Evolutionary conservation across 371 early-diverging fungal species (phyloP).

Genomic region (Mortierella sp.): DNA sequence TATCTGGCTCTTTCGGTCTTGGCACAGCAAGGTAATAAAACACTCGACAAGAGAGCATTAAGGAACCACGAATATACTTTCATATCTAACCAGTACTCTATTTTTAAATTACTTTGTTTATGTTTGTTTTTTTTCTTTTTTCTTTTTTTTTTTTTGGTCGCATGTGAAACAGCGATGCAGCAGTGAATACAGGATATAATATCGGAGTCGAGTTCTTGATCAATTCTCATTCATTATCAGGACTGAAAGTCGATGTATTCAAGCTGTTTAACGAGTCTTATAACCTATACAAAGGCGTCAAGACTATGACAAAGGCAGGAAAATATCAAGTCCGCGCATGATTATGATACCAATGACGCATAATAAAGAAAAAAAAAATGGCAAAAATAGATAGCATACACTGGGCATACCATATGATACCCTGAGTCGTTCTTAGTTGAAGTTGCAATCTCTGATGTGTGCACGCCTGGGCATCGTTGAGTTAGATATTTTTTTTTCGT

Average conservation of each 20-base stretch:
- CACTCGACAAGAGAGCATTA: too few species aligned
- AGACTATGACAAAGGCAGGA: slow-evolving; percentile 81
- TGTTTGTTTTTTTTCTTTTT: neutral
- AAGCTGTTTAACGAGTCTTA: slow-evolving; percentile 83
- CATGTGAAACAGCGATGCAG: slow-evolving; percentile 58
- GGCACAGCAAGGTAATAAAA: slow-evolving; percentile 27
- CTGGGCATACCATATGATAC: too few species aligned
- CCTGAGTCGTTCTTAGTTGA: too few species aligned
- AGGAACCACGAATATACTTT: too few species aligned
- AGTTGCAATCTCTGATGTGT: too few species aligned
- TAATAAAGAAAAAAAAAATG: neutral
- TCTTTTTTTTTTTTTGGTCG: neutral
- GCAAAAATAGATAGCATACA: neutral
- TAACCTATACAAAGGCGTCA: slow-evolving; percentile 87
- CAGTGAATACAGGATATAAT: slow-evolving; percentile 68
- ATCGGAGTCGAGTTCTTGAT: slow-evolving; percentile 79
- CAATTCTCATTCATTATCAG: slow-evolving; percentile 80
- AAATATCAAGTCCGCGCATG: slow-evolving; percentile 75
- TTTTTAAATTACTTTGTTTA: too few species aligned
- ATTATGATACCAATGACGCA: slow-evolving; percentile 6
- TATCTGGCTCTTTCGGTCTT: slow-evolving; percentile 73
- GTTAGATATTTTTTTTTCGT: too few species aligned
- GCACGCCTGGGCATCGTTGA: too few species aligned
- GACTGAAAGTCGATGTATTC: slow-evolving; percentile 81
- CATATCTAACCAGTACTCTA: too few species aligned